Conservation (phyloP, 1,284 basidiomycete species). For the Ganoderma boninense region DNA sequence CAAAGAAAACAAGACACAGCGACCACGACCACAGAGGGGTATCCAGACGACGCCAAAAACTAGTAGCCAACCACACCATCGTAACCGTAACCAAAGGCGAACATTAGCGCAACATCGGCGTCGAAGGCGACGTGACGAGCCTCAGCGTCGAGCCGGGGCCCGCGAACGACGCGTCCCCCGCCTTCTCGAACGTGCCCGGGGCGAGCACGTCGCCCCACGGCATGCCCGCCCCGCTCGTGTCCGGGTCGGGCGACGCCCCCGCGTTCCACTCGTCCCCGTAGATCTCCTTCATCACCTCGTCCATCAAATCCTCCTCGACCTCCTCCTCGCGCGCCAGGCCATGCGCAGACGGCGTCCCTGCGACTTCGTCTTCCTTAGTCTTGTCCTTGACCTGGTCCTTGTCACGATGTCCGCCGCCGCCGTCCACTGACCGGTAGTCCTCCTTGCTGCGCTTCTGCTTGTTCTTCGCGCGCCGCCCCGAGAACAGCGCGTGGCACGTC, state of each 20-base stretch:
- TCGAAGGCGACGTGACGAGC: slow-evolving; percentile 35
- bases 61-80: neutral
- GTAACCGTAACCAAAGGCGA: neutral
- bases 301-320: slow-evolving; percentile 40
- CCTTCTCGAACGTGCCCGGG: slow-evolving; percentile 15
- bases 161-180: slow-evolving; percentile 35
- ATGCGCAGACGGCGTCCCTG: neutral
- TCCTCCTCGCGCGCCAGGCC: slow-evolving; percentile 23
- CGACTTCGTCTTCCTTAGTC: neutral
- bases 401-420: too few species aligned
- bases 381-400: neutral
- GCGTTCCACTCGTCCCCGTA: slow-evolving; percentile 38
- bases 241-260: slow-evolving; percentile 20
- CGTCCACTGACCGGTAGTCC: slow-evolving; percentile 4
- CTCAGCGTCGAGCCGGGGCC: slow-evolving; percentile 35
- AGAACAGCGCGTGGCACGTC: slow-evolving; percentile 36
- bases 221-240: slow-evolving; percentile 22
- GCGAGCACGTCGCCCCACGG: slow-evolving; percentile 28
- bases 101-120: slow-evolving; percentile 17
- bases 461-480: slow-evolving; percentile 23
- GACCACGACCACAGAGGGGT: neutral
- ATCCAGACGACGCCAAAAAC: neutral
- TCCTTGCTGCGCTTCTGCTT: slow-evolving; percentile 25
- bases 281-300: slow-evolving; percentile 42
- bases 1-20: neutral